Evolutionary conservation across 306 rosid genomes (phyloP).

Genomic region (peach (Prunus persica)): Prunus_persica_NCBIv2 NC_034009.1:6098001-6098500

Average conservation of each 20-base stretch:
- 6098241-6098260: conserved; percentile 70
- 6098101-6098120: background rate
- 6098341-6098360: background rate
- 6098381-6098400: conserved; percentile 74
- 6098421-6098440: conserved; percentile 87
- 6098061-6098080: conserved; percentile 10
- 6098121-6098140: background rate
- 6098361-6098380: background rate
- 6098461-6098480: conserved; percentile 90
- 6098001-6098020: background rate
- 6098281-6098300: conserved; percentile 43
- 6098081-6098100: background rate
- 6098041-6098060: background rate
- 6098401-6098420: conserved; percentile 83
- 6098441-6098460: conserved; percentile 99
- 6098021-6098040: background rate
- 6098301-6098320: background rate
- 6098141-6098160: background rate
- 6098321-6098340: too few relatives aligned
- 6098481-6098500: conserved; percentile 84
- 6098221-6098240: conserved; percentile 31
- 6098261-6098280: conserved; percentile 92
- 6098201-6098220: background rate
- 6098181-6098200: too few relatives aligned
- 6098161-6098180: background rate